Base-by-base conservation (phyloP, 2,329 filamentous ascomycete genomes). In the Cladophialophora immunda region DNA sequence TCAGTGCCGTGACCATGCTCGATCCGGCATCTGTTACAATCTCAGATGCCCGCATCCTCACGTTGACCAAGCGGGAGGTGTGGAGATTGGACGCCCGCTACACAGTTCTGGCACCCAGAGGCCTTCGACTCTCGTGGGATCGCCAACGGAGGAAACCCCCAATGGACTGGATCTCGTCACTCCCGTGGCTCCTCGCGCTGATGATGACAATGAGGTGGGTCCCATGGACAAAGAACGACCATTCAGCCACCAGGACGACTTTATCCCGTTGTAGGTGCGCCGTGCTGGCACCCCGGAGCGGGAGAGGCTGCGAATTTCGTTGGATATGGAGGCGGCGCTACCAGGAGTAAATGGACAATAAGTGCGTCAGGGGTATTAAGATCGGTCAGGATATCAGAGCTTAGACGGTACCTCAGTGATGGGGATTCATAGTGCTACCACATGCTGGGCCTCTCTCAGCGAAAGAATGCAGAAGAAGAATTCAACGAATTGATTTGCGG, bases 1-100 rank as follows among this genome's bases (percentile, higher is more conserved):
- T 80, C 94, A 98, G 79, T 98, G 95, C 79, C 94, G 95, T 69
- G 92, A 97, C 78, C 97, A 96, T 83, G 92, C 92, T 85, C 97
- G 97, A 81, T 92, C 87, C 68, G 94, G 94, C 74, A 83, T 85
- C 69, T 99, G 95, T 87, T 89, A 89, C 77, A 89, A 87, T 77
- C 89, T 90, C 79, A 89, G 90, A 72, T 98, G 94, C 83, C 91
- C 90, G 77, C 86, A 97, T 62, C 91, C 89, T 67, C 95, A 99
- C 81, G 88, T 94, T 77, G 92, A 95, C 81, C 89, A 92, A 80
- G 93, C 93, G 77, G 93, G 92, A 75, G 91, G 92, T 75, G 89
- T 90, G 78, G 85, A 87, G 78, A 87, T 22, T 30, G 19, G 15
- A 36, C 22, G 17, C n/a, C 53, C 45, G 34, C 19, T 27, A 2